These are phyloP conservation scores for Scutellaria baicalensis DNA, from an alignment of 257 asterid species.

Conservation along the genomic window DNA sequence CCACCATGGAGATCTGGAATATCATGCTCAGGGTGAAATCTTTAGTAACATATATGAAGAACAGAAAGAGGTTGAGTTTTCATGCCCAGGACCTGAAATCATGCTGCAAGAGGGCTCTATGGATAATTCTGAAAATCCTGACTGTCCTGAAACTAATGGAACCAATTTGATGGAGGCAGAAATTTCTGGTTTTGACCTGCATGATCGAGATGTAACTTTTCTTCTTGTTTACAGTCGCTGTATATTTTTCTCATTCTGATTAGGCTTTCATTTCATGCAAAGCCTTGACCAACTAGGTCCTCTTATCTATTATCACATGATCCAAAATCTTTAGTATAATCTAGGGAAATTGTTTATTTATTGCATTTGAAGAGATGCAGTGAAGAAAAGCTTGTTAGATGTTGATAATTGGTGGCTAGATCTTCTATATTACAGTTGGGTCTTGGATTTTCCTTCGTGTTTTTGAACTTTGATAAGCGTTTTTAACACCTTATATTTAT, in stretches of 20 bases:
- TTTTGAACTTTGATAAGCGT: conserved; percentile 9
- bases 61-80: conserved; percentile 22
- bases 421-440: neutral
- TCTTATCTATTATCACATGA: neutral
- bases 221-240: neutral
- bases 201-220: conserved; percentile 51
- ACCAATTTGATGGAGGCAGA: conserved; percentile 35
- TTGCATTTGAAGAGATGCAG: neutral
- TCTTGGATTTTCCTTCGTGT: neutral
- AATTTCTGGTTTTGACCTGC: conserved; percentile 29
- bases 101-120: conserved; percentile 31
- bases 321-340: neutral
- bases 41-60: conserved; percentile 25
- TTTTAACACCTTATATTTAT: conserved; percentile 7
- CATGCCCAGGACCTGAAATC: conserved; percentile 18
- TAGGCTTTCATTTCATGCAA: neutral
- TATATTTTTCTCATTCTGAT: neutral
- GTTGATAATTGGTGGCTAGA: neutral
- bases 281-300: neutral
- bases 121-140: conserved; percentile 27
- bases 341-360: neutral
- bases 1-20: conserved; percentile 25
- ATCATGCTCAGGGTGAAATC: conserved; percentile 17
- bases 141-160: conserved; percentile 29
- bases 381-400: neutral